Conservation (phyloP, 768 basidiomycete species). For the Xanthoconium stramineum region DNA sequence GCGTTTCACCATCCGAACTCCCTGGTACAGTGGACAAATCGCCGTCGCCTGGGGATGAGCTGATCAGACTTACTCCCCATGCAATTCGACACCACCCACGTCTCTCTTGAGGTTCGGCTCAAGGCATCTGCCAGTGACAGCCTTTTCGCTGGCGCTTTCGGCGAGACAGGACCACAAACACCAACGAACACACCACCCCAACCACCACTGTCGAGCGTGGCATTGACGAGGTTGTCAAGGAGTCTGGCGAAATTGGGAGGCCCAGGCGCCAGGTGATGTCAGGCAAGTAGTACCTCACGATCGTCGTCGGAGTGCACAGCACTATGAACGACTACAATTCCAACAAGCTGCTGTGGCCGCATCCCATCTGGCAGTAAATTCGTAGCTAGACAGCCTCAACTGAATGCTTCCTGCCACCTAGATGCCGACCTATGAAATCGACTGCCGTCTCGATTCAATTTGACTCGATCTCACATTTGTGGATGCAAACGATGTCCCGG, state of each 20-base stretch:
- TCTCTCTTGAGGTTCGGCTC: slow-evolving; percentile 26
- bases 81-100: slow-evolving; percentile 37
- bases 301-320: no score
- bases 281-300: slow-evolving; percentile 15
- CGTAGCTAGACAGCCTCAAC: no score
- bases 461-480: no score
- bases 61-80: slow-evolving; percentile 2
- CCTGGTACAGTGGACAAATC: not conserved
- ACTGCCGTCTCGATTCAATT: no score
- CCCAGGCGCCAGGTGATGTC: slow-evolving; percentile 45
- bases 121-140: slow-evolving; percentile 32
- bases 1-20: not conserved
- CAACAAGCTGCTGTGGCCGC: no score
- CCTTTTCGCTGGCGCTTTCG: slow-evolving; percentile 27
- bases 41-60: not conserved
- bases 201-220: slow-evolving; percentile 37
- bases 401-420: no score
- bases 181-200: slow-evolving; percentile 38
- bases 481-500: no score
- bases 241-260: slow-evolving; percentile 48
- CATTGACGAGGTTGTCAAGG: slow-evolving; percentile 39
- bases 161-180: slow-evolving; percentile 39
- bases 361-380: no score
- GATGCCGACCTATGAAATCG: no score
- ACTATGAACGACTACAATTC: no score